A percentile compares a stretch with the other conserved stretches of the same genome.
Evolutionary conservation across 2,329 filamentous ascomycete genomes (phyloP).

Genomic region (Colletotrichum sp.): DNA sequence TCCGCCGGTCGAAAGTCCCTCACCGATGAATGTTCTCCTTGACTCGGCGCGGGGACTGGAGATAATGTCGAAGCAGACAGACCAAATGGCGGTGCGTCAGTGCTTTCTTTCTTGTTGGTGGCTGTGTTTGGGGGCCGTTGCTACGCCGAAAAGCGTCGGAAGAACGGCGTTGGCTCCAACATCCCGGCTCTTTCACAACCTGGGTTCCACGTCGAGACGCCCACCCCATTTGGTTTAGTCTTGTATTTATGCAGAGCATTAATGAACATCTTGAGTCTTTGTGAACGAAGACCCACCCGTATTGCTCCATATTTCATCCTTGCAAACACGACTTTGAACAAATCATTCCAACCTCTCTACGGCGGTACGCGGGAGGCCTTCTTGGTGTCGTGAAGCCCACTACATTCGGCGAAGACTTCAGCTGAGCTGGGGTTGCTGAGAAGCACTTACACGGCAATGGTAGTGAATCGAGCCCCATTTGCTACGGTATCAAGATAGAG

Average conservation of each 20-base stretch:
- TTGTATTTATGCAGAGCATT: neutral
- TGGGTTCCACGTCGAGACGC: neutral
- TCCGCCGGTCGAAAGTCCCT: neutral
- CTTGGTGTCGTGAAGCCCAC: neutral
- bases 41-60: neutral
- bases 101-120: neutral
- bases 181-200: neutral
- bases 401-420: neutral
- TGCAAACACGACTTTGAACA: neutral
- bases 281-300: neutral
- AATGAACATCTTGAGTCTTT: neutral
- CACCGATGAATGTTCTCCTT: neutral
- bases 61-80: neutral
- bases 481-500: neutral
- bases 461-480: neutral
- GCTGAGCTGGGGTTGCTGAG: neutral
- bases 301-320: neutral
- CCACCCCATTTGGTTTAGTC: constrained; percentile 8
- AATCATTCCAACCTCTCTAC: neutral
- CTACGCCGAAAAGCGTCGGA: neutral
- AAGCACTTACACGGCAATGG: neutral
- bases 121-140: constrained; percentile 5
- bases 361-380: neutral
- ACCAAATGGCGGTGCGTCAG: neutral
- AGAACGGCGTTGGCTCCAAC: neutral